A percentile compares a stretch with the other conserved stretches of the same genome.
phyloP scores from a whole-genome alignment of 352 stramenopile genomes.

The Phytopythium kandeliae region DNA sequence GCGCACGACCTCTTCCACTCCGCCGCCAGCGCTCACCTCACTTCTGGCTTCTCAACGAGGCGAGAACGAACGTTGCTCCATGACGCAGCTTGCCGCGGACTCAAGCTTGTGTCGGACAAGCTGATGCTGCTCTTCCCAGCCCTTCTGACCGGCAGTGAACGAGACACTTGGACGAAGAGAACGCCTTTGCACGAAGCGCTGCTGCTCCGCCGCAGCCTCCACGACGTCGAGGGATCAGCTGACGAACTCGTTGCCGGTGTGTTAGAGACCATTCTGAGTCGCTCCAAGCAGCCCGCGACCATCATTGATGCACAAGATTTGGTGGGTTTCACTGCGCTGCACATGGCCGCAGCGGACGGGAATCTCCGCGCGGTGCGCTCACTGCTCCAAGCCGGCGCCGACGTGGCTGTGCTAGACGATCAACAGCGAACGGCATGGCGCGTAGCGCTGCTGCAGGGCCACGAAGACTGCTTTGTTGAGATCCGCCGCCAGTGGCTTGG shows the following conservation, averaged over 20 bases:
- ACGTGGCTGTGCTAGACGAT: constrained; percentile 36
- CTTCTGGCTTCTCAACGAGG: constrained; percentile 6
- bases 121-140: constrained; percentile 47
- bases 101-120: constrained; percentile 36
- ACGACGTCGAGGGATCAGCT: constrained; percentile 2
- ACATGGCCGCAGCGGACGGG: constrained; percentile 42
- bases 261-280: constrained; percentile 22
- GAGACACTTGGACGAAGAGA: constrained; percentile 36
- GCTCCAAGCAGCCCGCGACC: constrained; percentile 15
- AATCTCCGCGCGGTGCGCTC: constrained; percentile 29
- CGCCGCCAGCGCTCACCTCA: background rate
- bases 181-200: constrained; percentile 47
- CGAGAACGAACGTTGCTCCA: constrained; percentile 39
- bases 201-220: constrained; percentile 9
- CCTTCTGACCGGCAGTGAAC: constrained; percentile 26
- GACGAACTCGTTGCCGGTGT: constrained; percentile 22
- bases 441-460: constrained; percentile 39
- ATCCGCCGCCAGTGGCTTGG: constrained; percentile 55
- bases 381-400: constrained; percentile 38
- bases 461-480: constrained; percentile 58
- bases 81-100: constrained; percentile 35
- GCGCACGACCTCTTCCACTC: constrained; percentile 21
- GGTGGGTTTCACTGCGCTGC: constrained; percentile 51
- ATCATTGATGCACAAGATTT: constrained; percentile 45
- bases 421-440: constrained; percentile 51